Evolutionary conservation across 164 flowering plant genomes (phyloP), one percentile per base, ranked within the genome.

Genomic region (Houttuynia cordata): DNA sequence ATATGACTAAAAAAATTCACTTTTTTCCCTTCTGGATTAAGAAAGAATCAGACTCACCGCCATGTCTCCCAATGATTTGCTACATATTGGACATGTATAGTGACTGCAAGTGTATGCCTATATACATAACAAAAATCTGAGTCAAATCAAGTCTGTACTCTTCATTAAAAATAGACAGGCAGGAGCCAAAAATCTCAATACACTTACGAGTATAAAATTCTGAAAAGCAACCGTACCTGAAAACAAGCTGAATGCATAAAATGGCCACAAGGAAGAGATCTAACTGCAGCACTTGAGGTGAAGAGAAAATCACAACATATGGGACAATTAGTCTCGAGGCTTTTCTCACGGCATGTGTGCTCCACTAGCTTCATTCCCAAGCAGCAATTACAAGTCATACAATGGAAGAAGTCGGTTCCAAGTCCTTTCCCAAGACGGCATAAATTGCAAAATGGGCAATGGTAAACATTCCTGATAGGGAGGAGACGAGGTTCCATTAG

Each of bases 371-470:
- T 80, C 72, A 78, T 83, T 19, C 79, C 81, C 66, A 92, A 67
- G 76, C 98, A 92, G 59, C 83, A 87, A 71, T 92, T 92, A 82
- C 98, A 92, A 20, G 80, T 83, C 98, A 92, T 92, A 85, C 98
- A 92, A 72, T 92, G 98, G 64, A 84, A 92, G 72, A 80, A 78
- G 58, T 92, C 98, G 22, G 80, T 60, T 21, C 96, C 98, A 62
- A 92, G 96, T 23, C 98, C 98, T 59, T 68, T 78, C 40, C 98
- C 98, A 64, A 92, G 75, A 51, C 98, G 98, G 70, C 98, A 92
- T 67, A 92, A 75, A 71, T 92, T 92, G 86, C 98, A 92, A 65
- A 78, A 92, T 20, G 98, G 98, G 67, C 98, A 92, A 70, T 92
- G 98, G 69, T 88, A 92, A 39, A 92, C 87, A 7, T 70, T 72